Evolutionary conservation across 2,329 filamentous ascomycete genomes (phyloP).

Genomic region (Aspergillus quadrilineatus): DNA sequence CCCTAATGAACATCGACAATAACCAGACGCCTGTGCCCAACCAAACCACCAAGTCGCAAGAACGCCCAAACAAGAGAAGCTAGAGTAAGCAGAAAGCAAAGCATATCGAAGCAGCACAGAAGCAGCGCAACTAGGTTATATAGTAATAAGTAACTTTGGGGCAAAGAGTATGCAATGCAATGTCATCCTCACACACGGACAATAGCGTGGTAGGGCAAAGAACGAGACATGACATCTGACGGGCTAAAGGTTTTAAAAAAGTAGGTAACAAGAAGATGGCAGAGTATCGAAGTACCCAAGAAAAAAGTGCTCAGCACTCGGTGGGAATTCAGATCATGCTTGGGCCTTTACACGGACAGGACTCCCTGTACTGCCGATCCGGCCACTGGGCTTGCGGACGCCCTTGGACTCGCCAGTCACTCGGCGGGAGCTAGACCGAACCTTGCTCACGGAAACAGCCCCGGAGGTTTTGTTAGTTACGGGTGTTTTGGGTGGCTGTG

Average conservation of each 20-base stretch:
- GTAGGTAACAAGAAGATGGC: conserved; percentile 17
- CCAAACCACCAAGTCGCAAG: neutral
- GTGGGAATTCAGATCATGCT: conserved; percentile 16
- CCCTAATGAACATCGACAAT: neutral
- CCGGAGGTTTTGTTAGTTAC: conserved; percentile 54
- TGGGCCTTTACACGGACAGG: conserved; percentile 30
- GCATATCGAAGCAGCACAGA: conserved; percentile 20
- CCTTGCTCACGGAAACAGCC: conserved; percentile 60
- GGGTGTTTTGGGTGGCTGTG: conserved; percentile 53
- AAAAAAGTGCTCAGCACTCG: too few relatives aligned
- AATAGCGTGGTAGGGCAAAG: conserved; percentile 11
- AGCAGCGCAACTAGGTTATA: neutral
- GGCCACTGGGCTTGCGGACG: conserved; percentile 48
- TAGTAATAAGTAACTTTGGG: conserved; percentile 6
- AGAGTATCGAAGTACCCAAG: too few relatives aligned
- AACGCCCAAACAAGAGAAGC: neutral
- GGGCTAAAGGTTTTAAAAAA: conserved; percentile 8
- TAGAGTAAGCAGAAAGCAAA: conserved; percentile 29
- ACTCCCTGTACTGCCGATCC: conserved; percentile 45
- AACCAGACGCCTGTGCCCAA: neutral
- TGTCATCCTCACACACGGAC: conserved; percentile 11
- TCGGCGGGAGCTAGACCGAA: conserved; percentile 56
- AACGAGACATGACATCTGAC: neutral
- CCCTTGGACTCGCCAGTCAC: conserved; percentile 42
- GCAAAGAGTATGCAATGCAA: conserved; percentile 20